Base-by-base conservation (phyloP, 2,329 filamentous ascomycete species). In the Stagonosporopsis tanaceti region DNA sequence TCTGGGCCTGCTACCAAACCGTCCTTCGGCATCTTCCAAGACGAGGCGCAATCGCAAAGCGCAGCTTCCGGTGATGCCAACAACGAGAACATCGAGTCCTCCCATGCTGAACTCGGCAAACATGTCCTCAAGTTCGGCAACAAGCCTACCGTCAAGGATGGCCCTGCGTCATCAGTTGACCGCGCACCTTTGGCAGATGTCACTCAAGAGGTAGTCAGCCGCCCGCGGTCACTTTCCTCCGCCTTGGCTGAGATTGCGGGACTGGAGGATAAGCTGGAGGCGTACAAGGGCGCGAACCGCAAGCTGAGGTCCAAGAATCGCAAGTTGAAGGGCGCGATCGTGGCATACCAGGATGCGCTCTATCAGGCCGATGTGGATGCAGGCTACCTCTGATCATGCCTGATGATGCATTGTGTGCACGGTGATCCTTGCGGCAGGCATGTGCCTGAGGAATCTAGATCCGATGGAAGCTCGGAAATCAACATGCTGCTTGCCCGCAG, bases 331-430 rank as follows among this genome's bases (percentile, higher is more conserved):
- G 48, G 48, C 45, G 39, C 44, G 32, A 53, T 57, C 5, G 48
- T 50, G 15, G 54, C 54, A 15, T 53, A 57, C 22, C 30, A 53
- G 7, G 54, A 57, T 17, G 54, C 54, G 2, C 54, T 57, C 11
- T 8, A 57, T 17, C 48, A 52, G 34, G 54, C 48, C 32, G 34
- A 53, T 7, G 27, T 27, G 25, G 54, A 53, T 40, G 34, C 45
- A 30, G 38, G 38, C 2, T 48, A 48, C 22, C 17, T 57, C 22
- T 57, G 20, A 42, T 15, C 20, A 17, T 22, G 14, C 11, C 12
- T 28, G n/a, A 15, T 8, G 8, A 15, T 39, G 6, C 15, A 12
- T 6, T 15, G 20, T 45, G 6, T 38, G 27, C 20, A 38, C 24
- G 28, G 12, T 24, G 25, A 15, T 14, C 25, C 8, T 39, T 15